Conservation (phyloP, 345 rosid genomes). For the Odontarrhena argentea region DNA sequence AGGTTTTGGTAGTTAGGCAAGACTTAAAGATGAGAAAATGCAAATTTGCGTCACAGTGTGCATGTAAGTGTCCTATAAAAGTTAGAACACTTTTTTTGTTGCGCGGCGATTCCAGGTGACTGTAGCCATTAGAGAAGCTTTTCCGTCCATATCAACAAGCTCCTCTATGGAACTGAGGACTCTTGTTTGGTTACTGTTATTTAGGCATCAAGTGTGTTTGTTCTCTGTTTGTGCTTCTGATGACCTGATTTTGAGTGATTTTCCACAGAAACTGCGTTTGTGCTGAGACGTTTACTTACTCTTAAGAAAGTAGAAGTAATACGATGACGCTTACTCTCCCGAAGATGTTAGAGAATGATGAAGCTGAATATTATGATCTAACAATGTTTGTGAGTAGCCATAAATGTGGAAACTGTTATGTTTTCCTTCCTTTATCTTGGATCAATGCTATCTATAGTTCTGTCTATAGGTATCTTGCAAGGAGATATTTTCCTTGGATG, state of each 20-base stretch:
- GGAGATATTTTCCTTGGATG: conserved; percentile 73
- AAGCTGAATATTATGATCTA: background rate
- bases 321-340: background rate
- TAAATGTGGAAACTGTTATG: background rate
- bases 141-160: no score
- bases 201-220: no score
- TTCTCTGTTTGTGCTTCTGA: background rate
- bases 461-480: conserved; percentile 62
- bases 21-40: no score
- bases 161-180: no score
- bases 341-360: conserved; percentile 7
- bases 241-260: background rate
- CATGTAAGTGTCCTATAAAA: no score
- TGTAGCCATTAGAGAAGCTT: no score
- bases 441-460: background rate
- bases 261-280: conserved; percentile 5
- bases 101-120: no score
- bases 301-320: conserved; percentile 14
- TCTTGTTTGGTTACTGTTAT: no score
- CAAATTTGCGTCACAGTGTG: no score
- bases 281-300: background rate
- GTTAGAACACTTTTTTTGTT: no score
- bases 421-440: conserved; percentile 8
- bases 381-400: conserved; percentile 2
- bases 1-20: no score